Conservation (phyloP, 177 flowering plant genomes). For the Tripterygium wilfordii region DNA sequence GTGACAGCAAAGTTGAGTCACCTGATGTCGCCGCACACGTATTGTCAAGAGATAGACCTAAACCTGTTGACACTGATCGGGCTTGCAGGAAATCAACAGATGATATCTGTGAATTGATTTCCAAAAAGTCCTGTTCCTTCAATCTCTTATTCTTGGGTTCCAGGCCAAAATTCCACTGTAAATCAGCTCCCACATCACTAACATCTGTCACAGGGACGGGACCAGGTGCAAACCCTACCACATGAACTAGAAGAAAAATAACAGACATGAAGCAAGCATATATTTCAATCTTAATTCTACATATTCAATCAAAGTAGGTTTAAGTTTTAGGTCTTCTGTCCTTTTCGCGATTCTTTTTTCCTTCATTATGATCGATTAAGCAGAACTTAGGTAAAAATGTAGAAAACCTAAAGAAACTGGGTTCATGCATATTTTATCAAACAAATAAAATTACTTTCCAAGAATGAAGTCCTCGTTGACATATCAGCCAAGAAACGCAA, state of each 20-base stretch:
- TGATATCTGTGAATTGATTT: conserved; percentile 64
- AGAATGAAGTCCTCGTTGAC: too few relatives aligned
- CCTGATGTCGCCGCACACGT: conserved; percentile 55
- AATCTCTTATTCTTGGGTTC: conserved; percentile 49
- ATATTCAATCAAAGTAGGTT: too few relatives aligned
- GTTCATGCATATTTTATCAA: too few relatives aligned
- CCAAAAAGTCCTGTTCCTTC: conserved; percentile 65
- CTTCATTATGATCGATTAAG: too few relatives aligned
- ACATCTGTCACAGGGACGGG: conserved; percentile 29
- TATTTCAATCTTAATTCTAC: too few relatives aligned
- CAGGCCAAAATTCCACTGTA: conserved; percentile 44
- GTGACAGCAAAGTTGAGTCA: conserved; percentile 50
- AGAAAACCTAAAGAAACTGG: too few relatives aligned
- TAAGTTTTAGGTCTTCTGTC: too few relatives aligned
- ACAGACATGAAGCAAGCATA: too few relatives aligned
- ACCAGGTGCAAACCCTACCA: conserved; percentile 62
- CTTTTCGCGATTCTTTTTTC: too few relatives aligned
- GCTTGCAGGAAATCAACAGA: conserved; percentile 66
- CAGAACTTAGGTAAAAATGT: too few relatives aligned
- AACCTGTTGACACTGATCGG: conserved; percentile 73
- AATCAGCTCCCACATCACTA: conserved; percentile 36
- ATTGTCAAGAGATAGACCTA: conserved; percentile 78
- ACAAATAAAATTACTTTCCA: too few relatives aligned
- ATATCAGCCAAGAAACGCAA: neutral
- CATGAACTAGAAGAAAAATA: conserved; percentile 37